Evolutionary conservation across 2,329 filamentous ascomycete species (phyloP), one percentile per base, ranked within the genome.

Genomic region (Gremmenia infestans): DNA sequence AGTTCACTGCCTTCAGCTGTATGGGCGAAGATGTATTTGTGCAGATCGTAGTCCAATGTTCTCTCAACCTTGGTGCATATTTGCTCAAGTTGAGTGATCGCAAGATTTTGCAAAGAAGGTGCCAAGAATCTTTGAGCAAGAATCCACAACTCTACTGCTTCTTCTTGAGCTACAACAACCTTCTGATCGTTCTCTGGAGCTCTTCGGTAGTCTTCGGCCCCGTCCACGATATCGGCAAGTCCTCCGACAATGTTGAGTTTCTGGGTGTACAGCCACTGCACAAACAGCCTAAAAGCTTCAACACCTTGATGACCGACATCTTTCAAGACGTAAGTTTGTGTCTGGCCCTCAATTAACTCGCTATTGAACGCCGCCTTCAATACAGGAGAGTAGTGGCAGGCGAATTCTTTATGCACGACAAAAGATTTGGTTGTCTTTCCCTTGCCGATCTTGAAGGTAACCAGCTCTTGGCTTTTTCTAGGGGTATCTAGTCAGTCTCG

Each of bases 391-490:
- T 52, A 43, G 14, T 46, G 32, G 39, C 50, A 60, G 4, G 55
- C 58, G 25, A 50, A n/a, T 11, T 51, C 47, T 46, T 54, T 56
- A 37, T 60, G 58, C 8, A 56, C 47, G 0, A 51, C 12, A 17
- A 57, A 57, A 6, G 17, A 22, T 11, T 52, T 11, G 11, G 2
- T 49, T 11, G 11, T 35, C 19, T 32, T 2, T 8, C 4, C 28
- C 28, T 15, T 17, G 11, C 42, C 42, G 19, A 45, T 12, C 9
- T 45, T 19, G n/a, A 45, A 19, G 5, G 42, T 45, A 12, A 45
- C 42, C 9, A 45, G 42, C 19, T 45, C 15, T 15, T 19, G 2
- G 3, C 19, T 12, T 5, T 45, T 17, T 14, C 28, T 11, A 9
- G 28, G 28, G 5, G n/a, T 15, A 15, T 15, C 9, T 3, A n/a